Base-by-base conservation (phyloP, 768 basidiomycete species). In the Phanerochaete sordida region DNA sequence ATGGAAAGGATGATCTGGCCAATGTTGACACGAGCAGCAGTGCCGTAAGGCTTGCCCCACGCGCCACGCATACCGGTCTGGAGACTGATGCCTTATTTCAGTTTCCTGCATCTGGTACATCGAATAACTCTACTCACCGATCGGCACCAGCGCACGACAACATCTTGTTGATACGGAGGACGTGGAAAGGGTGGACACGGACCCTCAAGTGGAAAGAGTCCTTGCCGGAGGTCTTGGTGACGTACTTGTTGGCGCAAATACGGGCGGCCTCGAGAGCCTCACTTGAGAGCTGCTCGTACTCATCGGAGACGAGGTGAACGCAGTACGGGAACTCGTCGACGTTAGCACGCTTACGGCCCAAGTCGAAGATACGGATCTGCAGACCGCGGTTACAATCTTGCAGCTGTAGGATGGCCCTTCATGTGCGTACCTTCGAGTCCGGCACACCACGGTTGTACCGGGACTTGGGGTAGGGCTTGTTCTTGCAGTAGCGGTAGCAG, bases 101-200 rank as follows among this genome's bases (percentile, higher is more conserved):
- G 37, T 31, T 8, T 39, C n/a, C 19, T 45, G 3, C 21, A 28
- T 12, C 24, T 50, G 16, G n/a, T n/a, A n/a, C n/a, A 46, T 35
- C 33, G 33, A 13, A 35, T 13, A 19, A n/a, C 24, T 27, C 21
- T 9, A 24, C 84, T 48, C 62, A 90, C 92, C 93, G 82, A 93
- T 99, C 97, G 69, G 97, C 95, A 68, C 97, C 96, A 68, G 97
- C 97, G 74, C 97, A 98, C 60, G 89, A 91, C 83, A 98, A 91
- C 93, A 97, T 98, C 88, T 99, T 98, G 91, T 98, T 97, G 87
- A 97, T 97, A 64, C 97, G 91, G 79, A 99, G 77, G 69, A 98
- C 93, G 75, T 99, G 97, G 93, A 90, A 97, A 45, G 96, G 97
- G 80, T 99, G 96, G 60, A 92, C 93, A 62, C 95, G 91, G 68